Evolutionary conservation across 805 yeast genomes (phyloP), one percentile per base, ranked within the genome.

Genomic region (Diddensiella transvaalensis): DNA sequence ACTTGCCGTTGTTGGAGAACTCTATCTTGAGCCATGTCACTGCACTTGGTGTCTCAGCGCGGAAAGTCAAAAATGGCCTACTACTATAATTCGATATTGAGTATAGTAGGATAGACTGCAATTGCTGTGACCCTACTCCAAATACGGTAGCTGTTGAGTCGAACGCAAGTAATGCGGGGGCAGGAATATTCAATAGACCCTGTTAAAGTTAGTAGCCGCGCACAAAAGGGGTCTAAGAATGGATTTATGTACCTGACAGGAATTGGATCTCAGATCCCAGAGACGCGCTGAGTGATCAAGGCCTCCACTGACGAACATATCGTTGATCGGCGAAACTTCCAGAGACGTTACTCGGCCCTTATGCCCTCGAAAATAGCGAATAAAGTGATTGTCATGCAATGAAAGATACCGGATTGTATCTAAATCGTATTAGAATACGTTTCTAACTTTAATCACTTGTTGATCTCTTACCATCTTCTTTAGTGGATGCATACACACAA

Each of bases 281-380:
- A 86, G 56, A 54, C 93, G 78, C 1, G 89, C 85, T 0, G 96
- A 80, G 46, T 83, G 77, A 63, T 93, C 99, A 48, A 77, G 64
- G 0, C 95, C 77, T 0, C 90, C 74, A 38, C 86, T 80, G 6
- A 86, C 58, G 60, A 86, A 77, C 10, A 76, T 67, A 59, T 83
- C 89, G 47, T 75, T 74, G 3, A 78, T 70, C 0, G 95, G 96
- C 41, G 82, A 78, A 58, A 88, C 78, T 64, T 85, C 88, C 3
- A 93, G 65, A 5, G 80, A 76, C 3, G 78, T 77, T 3, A 93
- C 96, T 52, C 80, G 76, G 11, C 79, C 86, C 44, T 81, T 80
- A 64, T 93, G 99, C 1, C 97, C 98, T 52, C 77, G 75, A 69
- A 88, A 93, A 66, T 91, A 91, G 49, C 96, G 77, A 8, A 89